A percentile compares a stretch with the other conserved stretches of the same genome.
Evolutionary conservation across 306 rosid species (phyloP).

Genomic region (Elaeagnus macrophylla): DNA sequence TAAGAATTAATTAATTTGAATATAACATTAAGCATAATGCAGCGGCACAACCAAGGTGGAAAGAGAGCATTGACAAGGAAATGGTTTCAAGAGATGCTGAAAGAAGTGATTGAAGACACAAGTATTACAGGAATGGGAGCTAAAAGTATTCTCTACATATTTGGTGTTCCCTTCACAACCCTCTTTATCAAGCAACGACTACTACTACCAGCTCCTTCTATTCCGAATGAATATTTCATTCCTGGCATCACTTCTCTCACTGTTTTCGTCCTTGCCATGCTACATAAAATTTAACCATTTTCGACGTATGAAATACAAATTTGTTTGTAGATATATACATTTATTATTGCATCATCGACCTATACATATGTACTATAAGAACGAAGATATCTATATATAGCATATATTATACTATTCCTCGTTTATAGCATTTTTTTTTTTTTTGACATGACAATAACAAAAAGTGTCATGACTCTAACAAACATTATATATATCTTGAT

Average conservation of each 20-base stretch:
- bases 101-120: conserved; percentile 10
- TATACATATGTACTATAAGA: no score
- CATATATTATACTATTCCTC: no score
- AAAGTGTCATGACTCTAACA: no score
- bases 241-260: conserved; percentile 55
- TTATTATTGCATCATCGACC: no score
- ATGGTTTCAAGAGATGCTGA: conserved; percentile 31
- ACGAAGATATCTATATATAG: no score
- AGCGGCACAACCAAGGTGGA: conserved; percentile 6
- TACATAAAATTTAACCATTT: conserved; percentile 39
- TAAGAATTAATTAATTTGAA: no score
- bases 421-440: no score
- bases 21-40: background rate
- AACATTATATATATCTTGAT: no score
- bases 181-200: conserved; percentile 32
- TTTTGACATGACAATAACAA: no score
- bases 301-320: no score
- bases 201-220: conserved; percentile 16
- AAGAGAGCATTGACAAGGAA: background rate
- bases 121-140: conserved; percentile 37
- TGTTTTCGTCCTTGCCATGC: conserved; percentile 42
- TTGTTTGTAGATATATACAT: no score
- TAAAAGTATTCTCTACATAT: conserved; percentile 36
- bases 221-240: conserved; percentile 39
- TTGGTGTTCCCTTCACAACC: conserved; percentile 55